Conservation (phyloP, 805 yeast species). For the Pichia deserticola region DNA sequence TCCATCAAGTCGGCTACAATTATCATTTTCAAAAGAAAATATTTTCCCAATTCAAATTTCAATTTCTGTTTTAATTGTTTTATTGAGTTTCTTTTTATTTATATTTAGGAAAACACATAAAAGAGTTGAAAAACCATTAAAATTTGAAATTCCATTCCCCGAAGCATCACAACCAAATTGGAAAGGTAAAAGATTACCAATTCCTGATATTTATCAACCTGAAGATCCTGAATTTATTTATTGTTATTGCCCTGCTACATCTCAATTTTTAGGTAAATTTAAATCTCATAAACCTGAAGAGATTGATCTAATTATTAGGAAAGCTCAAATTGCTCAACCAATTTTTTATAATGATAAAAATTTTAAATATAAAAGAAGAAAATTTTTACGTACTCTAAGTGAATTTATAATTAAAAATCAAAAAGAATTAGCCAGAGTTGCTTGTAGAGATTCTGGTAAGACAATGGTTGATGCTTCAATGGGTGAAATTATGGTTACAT, state of each 20-base stretch:
- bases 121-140: constrained; percentile 30
- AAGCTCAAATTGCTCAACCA: constrained; percentile 48
- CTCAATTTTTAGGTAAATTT: constrained; percentile 75
- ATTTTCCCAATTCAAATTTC: constrained; percentile 26
- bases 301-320: constrained; percentile 56
- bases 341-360: constrained; percentile 47
- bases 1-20: neutral
- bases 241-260: constrained; percentile 94
- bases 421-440: constrained; percentile 79
- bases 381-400: constrained; percentile 61
- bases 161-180: constrained; percentile 81
- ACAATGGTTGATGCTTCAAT: constrained; percentile 92
- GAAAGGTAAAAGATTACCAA: constrained; percentile 77
- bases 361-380: constrained; percentile 48
- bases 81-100: constrained; percentile 17
- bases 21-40: constrained; percentile 5
- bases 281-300: constrained; percentile 57
- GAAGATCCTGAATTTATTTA: constrained; percentile 66
- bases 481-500: constrained; percentile 94
- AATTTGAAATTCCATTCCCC: constrained; percentile 53
- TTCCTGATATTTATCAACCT: constrained; percentile 49
- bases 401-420: constrained; percentile 75
- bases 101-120: constrained; percentile 20
- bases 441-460: constrained; percentile 95
- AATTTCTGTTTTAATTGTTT: constrained; percentile 20